Percentiles rank a stretch among this genome's conserved stretches.
Evolutionary conservation across 345 rosid species (phyloP).

Genomic region (Odontarrhena argentea): DNA sequence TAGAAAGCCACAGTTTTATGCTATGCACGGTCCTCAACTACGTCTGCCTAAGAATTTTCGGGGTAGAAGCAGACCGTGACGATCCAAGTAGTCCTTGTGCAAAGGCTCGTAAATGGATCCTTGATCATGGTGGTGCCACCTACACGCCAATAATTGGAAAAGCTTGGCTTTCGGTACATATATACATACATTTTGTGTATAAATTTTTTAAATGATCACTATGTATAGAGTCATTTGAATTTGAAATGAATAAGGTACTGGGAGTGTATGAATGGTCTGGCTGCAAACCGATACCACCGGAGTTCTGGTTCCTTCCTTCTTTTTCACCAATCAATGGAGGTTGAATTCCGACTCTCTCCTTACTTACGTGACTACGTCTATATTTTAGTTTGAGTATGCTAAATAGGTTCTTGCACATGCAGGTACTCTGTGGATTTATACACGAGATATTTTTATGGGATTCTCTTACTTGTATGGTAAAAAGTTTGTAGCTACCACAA

Average conservation of each 20-base stretch:
- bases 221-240: too few species aligned
- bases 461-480: conserved; percentile 45
- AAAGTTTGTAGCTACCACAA: conserved; percentile 39
- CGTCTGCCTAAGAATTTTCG: conserved; percentile 65
- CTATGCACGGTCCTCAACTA: conserved; percentile 65
- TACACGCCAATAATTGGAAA: conserved; percentile 62
- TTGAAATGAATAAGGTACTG: conserved; percentile 15
- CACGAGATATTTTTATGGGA: conserved; percentile 43
- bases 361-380: neutral
- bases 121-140: conserved; percentile 74
- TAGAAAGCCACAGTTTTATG: conserved; percentile 81
- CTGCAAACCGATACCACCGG: conserved; percentile 33
- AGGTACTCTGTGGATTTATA: conserved; percentile 44
- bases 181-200: neutral
- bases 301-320: conserved; percentile 33
- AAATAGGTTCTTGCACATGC: neutral
- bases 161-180: conserved; percentile 40
- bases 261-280: conserved; percentile 39
- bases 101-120: conserved; percentile 67
- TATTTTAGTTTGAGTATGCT: neutral
- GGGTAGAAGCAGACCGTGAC: conserved; percentile 53
- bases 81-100: conserved; percentile 45
- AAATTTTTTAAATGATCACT: too few species aligned
- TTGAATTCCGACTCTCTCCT: neutral
- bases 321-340: conserved; percentile 28